Percentiles rank a stretch among this genome's conserved stretches.
Evolutionary conservation across 129 eudicot species (phyloP).

Genomic region (Flaveria trinervia): DNA sequence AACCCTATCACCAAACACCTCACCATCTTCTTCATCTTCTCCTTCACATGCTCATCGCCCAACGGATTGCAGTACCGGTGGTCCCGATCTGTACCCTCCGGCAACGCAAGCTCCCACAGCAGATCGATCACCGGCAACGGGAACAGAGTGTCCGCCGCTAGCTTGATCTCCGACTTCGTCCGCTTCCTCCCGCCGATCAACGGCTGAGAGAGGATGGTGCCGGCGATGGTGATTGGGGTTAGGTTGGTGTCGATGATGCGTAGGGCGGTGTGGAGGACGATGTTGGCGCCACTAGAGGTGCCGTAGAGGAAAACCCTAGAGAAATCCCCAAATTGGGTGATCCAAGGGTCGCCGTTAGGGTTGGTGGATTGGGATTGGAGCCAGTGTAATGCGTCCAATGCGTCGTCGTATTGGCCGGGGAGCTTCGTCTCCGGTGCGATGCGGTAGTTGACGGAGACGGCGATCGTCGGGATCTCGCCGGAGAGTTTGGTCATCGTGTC

Average conservation of each 20-base stretch:
- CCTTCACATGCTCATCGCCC: constrained; percentile 34
- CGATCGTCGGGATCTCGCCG: constrained; percentile 50
- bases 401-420: constrained; percentile 80
- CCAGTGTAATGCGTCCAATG: constrained; percentile 62
- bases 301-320: constrained; percentile 67
- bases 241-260: constrained; percentile 34
- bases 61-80: constrained; percentile 78
- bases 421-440: constrained; percentile 74
- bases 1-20: constrained; percentile 84
- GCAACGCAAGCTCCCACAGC: constrained; percentile 82
- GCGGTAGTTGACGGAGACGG: constrained; percentile 54
- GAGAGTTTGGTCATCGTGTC: constrained; percentile 46
- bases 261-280: constrained; percentile 53
- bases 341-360: constrained; percentile 58
- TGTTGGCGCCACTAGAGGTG: constrained; percentile 60
- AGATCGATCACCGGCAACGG: constrained; percentile 79
- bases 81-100: constrained; percentile 66
- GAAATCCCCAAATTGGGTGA: constrained; percentile 51
- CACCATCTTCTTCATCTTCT: constrained; percentile 53
- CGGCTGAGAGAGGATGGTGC: constrained; percentile 61
- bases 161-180: constrained; percentile 62
- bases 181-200: constrained; percentile 56
- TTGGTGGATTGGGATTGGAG: constrained; percentile 43
- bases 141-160: constrained; percentile 57
- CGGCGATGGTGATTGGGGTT: constrained; percentile 48